Evolutionary conservation across 352 stramenopile species (phyloP).

Genomic region (Globisporangium perplexum): DNA sequence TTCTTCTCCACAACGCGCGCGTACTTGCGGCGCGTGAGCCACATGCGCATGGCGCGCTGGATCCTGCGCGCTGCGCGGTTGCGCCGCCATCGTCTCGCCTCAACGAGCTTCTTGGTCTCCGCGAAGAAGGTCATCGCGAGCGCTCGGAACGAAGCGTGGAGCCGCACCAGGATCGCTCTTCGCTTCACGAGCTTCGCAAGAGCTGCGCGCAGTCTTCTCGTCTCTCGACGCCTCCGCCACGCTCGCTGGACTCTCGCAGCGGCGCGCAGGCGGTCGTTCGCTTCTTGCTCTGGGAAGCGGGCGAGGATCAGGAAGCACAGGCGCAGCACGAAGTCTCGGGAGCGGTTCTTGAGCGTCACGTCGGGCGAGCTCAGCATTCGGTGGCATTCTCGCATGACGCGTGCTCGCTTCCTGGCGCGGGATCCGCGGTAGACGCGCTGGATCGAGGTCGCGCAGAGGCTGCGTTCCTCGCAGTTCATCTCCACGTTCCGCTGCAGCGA

Average conservation of each 20-base stretch:
- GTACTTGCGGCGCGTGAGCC: constrained; percentile 41
- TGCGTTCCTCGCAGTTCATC: constrained; percentile 20
- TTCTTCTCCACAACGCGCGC: constrained; percentile 32
- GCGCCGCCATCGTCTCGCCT: constrained; percentile 24
- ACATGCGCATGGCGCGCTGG: constrained; percentile 32
- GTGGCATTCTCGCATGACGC: constrained; percentile 28
- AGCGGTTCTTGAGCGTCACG: constrained; percentile 30
- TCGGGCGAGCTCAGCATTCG: constrained; percentile 24
- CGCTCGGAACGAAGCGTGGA: constrained; percentile 37
- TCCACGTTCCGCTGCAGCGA: constrained; percentile 26
- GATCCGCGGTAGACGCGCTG: constrained; percentile 47
- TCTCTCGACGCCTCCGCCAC: constrained; percentile 23
- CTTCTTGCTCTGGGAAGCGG: constrained; percentile 24
- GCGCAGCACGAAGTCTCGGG: constrained; percentile 33
- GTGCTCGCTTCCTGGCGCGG: constrained; percentile 27
- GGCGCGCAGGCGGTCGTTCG: constrained; percentile 15
- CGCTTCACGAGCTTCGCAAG: constrained; percentile 31
- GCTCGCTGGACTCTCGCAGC: constrained; percentile 28
- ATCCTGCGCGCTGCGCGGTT: constrained; percentile 39
- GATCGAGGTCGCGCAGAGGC: constrained; percentile 20
- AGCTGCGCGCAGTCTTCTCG: constrained; percentile 17
- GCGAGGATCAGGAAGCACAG: constrained; percentile 52
- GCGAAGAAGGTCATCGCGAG: constrained; percentile 42
- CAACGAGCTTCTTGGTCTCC: constrained; percentile 27
- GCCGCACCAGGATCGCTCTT: constrained; percentile 28